Evolutionary conservation across 495 filamentous ascomycete genomes (phyloP), one percentile per base, ranked within the genome.

Genomic region (Penicillium lividum): DNA sequence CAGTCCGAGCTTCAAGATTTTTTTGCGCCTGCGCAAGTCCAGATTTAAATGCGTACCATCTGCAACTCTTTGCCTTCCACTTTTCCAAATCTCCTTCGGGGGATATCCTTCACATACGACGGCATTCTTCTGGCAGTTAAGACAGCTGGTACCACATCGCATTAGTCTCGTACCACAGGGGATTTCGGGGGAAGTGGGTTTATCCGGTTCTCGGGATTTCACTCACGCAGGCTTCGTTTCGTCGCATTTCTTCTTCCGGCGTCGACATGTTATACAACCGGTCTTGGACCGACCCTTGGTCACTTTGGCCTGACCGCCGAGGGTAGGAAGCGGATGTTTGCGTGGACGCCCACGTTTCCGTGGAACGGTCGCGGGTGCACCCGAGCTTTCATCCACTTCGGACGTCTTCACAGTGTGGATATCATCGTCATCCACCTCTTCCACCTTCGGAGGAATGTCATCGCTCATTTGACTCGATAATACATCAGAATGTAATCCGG

Each of bases 191-290:
- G 29, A 22, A 18, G 3, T 4, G 44, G 18, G 22, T 47, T 52
- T 28, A 44, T 25, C 36, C 51, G 51, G 15, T 27, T 29, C 34
- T 28, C 22, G 10, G 16, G 28, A 10, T 0, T 29, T 38, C 42
- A 69, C 66, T 69, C 66, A 96, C 65, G 83, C 78, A 54, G 92
- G 92, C 66, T 93, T 95, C n/a, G 87, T 86, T 77, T 97, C 92
- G 68, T 96, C 92, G 74, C 92, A 97, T 77, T 97, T 97, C 88
- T 96, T 97, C 79, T 96, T 96, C 31, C 92, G 81, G 66, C 89
- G 88, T 55, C 92, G 83, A 77, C 92, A 97, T 49, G 92, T 97
- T 56, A 94, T 88, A 73, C 92, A 97, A 0, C 92, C 92, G 4
- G 92, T 96, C 78, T 97, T 97, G 57, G 91, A 95, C 18, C 92